Evolutionary conservation across 306 rosid genomes (phyloP).

Genomic region (Geum urbanum): DNA sequence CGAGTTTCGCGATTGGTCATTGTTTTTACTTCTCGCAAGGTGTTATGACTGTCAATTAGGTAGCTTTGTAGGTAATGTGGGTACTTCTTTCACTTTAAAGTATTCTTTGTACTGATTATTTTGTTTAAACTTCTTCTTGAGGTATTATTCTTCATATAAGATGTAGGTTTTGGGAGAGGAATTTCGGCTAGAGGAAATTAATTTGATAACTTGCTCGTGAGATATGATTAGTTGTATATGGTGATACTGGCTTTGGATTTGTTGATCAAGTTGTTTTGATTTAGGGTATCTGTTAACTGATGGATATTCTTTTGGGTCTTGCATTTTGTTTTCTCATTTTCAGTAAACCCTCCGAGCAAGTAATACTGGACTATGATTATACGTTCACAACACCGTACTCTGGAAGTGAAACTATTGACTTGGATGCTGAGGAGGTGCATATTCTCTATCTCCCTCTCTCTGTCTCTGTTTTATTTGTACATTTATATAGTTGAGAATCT

Average conservation of each 20-base stretch:
- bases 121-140: not conserved
- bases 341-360: constrained; percentile 88
- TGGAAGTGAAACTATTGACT: constrained; percentile 69
- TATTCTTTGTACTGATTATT: not conserved
- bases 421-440: constrained; percentile 49
- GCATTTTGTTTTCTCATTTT: constrained; percentile 37
- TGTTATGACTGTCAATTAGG: too few relatives aligned
- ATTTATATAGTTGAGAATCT: not conserved
- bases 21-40: too few relatives aligned
- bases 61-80: too few relatives aligned
- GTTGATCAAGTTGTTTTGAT: constrained; percentile 1
- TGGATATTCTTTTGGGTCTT: constrained; percentile 25
- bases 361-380: constrained; percentile 88
- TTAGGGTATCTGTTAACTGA: constrained; percentile 8
- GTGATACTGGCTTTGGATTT: constrained; percentile 13
- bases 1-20: too few relatives aligned
- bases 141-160: not conserved
- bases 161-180: constrained; percentile 1
- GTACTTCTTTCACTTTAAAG: not conserved
- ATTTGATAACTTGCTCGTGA: not conserved
- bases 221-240: not conserved
- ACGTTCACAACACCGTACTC: constrained; percentile 88
- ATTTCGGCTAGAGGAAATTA: not conserved
- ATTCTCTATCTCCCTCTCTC: constrained; percentile 16
- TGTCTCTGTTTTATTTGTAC: not conserved